phyloP scores from a whole-genome alignment of 2,329 filamentous ascomycete genomes.

The Penicillium palitans region DNA sequence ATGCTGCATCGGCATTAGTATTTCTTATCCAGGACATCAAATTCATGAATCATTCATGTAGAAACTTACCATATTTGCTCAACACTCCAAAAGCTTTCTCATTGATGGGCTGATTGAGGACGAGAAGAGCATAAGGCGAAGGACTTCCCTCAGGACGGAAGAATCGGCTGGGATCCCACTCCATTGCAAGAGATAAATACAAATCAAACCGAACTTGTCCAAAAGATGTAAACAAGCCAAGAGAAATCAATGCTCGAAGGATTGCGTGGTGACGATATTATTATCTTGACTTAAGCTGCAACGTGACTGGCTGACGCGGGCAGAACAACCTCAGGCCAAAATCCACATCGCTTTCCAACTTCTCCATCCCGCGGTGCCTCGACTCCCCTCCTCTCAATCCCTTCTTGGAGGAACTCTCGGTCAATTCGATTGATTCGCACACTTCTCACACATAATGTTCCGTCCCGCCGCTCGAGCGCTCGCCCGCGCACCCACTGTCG shows the following conservation, averaged over 20 bases:
- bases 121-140: slow-evolving; percentile 51
- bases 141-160: slow-evolving; percentile 33
- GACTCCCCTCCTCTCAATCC: slow-evolving; percentile 12
- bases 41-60: not conserved
- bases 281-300: slow-evolving; percentile 18
- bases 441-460: slow-evolving; percentile 47
- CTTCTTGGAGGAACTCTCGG: slow-evolving; percentile 17
- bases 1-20: slow-evolving; percentile 49
- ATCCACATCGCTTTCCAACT: slow-evolving; percentile 29
- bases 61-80: slow-evolving; percentile 36
- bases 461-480: slow-evolving; percentile 51
- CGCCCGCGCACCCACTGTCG: slow-evolving; percentile 40
- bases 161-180: slow-evolving; percentile 46
- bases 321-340: slow-evolving; percentile 25
- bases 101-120: slow-evolving; percentile 63
- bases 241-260: not conserved
- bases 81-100: slow-evolving; percentile 42
- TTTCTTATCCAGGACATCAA: not conserved
- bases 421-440: slow-evolving; percentile 14
- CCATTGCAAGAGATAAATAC: slow-evolving; percentile 23
- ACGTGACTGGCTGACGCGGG: slow-evolving; percentile 25
- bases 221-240: not conserved
- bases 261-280: slow-evolving; percentile 10
- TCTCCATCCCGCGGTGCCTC: slow-evolving; percentile 21
- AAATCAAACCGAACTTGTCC: not conserved